Evolutionary conservation across 805 yeast genomes (phyloP).

Genomic region (Naumovozyma baii): DNA sequence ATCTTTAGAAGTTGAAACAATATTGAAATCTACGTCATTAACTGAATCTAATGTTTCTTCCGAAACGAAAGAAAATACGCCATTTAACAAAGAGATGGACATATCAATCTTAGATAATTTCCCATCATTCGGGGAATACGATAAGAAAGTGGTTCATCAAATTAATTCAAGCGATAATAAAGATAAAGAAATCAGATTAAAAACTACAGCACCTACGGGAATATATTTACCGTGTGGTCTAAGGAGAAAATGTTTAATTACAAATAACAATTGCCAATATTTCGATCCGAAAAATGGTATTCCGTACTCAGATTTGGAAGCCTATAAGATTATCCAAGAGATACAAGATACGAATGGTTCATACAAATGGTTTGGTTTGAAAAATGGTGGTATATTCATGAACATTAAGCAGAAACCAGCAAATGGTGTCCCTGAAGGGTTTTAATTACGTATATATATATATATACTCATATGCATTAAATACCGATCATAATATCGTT

Average conservation of each 20-base stretch:
- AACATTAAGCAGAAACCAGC: slow-evolving; percentile 47
- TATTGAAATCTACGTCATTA: slow-evolving; percentile 33
- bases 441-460: slow-evolving; percentile 31
- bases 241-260: slow-evolving; percentile 59
- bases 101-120: slow-evolving; percentile 27
- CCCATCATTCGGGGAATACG: slow-evolving; percentile 54
- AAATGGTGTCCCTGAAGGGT: slow-evolving; percentile 82
- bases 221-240: slow-evolving; percentile 52
- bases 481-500: too few species aligned
- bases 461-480: too few species aligned
- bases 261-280: slow-evolving; percentile 60
- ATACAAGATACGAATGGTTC: slow-evolving; percentile 42
- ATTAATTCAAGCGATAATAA: slow-evolving; percentile 38
- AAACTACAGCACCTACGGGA: slow-evolving; percentile 67
- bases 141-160: slow-evolving; percentile 33
- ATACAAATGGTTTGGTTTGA: slow-evolving; percentile 42
- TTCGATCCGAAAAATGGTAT: slow-evolving; percentile 83
- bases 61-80: neutral
- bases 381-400: slow-evolving; percentile 41
- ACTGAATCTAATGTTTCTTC: slow-evolving; percentile 7
- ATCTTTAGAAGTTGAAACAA: slow-evolving; percentile 45
- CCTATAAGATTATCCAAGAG: slow-evolving; percentile 57
- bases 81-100: slow-evolving; percentile 6
- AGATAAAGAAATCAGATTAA: slow-evolving; percentile 41
- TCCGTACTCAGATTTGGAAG: slow-evolving; percentile 75